phyloP scores from a whole-genome alignment of 306 rosid species.

The Quercus cerris region DNA sequence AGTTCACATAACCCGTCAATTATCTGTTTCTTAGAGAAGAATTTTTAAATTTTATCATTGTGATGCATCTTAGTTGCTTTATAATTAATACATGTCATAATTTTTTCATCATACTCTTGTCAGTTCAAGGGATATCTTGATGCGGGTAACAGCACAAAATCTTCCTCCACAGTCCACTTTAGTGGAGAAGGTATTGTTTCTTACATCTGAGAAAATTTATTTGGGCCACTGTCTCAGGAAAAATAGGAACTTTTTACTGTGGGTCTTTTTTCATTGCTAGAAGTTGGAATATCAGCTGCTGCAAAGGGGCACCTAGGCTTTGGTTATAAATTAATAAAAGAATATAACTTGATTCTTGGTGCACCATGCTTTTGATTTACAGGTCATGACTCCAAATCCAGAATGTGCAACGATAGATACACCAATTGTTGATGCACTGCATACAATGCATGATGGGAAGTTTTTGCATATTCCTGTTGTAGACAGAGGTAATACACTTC shows the following conservation, averaged over 20 bases:
- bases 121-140: constrained; percentile 93
- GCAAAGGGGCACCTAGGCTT: not conserved
- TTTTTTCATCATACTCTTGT: constrained; percentile 14
- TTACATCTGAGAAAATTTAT: constrained; percentile 11
- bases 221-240: not conserved
- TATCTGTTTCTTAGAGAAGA: not conserved
- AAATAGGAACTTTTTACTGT: not conserved
- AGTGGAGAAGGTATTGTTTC: constrained; percentile 71
- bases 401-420: constrained; percentile 81
- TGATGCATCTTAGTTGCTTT: not conserved
- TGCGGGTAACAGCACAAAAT: constrained; percentile 84
- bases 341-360: not conserved
- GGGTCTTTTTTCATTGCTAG: constrained; percentile 5
- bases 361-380: constrained; percentile 14
- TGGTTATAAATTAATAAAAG: not conserved
- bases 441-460: constrained; percentile 88
- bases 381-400: constrained; percentile 98
- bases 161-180: constrained; percentile 71
- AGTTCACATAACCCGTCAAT: not conserved
- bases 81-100: constrained; percentile 9
- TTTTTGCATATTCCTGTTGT: constrained; percentile 90
- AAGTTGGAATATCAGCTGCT: constrained; percentile 18
- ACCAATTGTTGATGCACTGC: constrained; percentile 94
- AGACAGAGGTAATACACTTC: constrained; percentile 59
- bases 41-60: not conserved